phyloP scores from a whole-genome alignment of 2,329 filamentous ascomycete genomes.

The Mycosphaerella sp. region DNA sequence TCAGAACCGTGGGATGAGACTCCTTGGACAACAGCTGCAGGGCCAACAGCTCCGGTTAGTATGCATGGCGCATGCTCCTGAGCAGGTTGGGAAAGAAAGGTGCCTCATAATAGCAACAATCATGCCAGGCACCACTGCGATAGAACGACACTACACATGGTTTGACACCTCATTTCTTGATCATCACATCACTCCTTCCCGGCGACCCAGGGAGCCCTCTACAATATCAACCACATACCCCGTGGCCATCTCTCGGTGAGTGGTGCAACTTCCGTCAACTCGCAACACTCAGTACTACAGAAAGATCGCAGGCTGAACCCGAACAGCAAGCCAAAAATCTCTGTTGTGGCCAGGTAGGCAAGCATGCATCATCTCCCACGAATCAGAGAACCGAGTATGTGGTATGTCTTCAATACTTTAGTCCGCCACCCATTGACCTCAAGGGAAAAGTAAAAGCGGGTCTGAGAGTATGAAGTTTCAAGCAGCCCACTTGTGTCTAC shows the following conservation, averaged over 20 bases:
- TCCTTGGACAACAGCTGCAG: slow-evolving; percentile 3
- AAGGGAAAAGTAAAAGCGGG: slow-evolving; percentile 24
- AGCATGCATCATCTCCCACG: too few species aligned
- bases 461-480: slow-evolving; percentile 29
- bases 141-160: too few species aligned
- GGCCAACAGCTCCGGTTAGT: background rate
- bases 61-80: background rate
- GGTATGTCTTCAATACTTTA: slow-evolving; percentile 31
- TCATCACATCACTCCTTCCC: slow-evolving; percentile 13
- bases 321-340: too few species aligned
- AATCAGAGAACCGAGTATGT: too few species aligned
- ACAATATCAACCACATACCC: slow-evolving; percentile 12
- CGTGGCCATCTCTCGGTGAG: slow-evolving; percentile 8
- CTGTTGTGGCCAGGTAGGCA: too few species aligned
- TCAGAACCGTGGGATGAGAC: slow-evolving; percentile 4
- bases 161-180: too few species aligned
- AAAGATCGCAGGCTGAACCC: too few species aligned
- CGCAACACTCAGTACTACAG: too few species aligned
- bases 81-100: slow-evolving; percentile 4
- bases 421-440: slow-evolving; percentile 30
- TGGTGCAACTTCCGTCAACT: too few species aligned
- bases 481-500: background rate
- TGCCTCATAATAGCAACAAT: slow-evolving; percentile 3
- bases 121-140: background rate
- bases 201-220: slow-evolving; percentile 22